Conservation (phyloP, 2,329 filamentous ascomycete genomes). For the Penicillium olsonii region DNA sequence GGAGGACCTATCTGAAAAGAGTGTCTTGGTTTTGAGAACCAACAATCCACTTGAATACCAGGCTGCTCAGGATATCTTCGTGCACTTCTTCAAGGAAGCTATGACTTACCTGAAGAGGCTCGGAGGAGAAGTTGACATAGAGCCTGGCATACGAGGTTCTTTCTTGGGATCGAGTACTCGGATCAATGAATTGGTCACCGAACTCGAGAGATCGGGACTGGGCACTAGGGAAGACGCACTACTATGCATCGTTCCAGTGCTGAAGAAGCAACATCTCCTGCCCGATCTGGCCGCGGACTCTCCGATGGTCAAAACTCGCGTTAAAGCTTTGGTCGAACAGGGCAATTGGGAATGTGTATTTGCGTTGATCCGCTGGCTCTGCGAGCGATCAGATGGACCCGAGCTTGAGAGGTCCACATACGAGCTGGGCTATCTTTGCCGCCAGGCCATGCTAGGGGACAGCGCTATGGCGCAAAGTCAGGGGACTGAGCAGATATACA, state of each 20-base stretch:
- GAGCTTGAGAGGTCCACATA: slow-evolving; percentile 28
- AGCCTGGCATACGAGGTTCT: slow-evolving; percentile 11
- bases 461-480: slow-evolving; percentile 7
- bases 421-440: slow-evolving; percentile 29
- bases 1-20: slow-evolving; percentile 3
- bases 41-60: slow-evolving; percentile 27
- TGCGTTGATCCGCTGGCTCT: slow-evolving; percentile 26
- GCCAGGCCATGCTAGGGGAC: slow-evolving; percentile 21
- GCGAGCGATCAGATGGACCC: slow-evolving; percentile 21
- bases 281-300: slow-evolving; percentile 27
- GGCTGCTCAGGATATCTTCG: slow-evolving; percentile 38
- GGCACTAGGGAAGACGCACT: slow-evolving; percentile 31
- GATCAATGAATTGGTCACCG: slow-evolving; percentile 20
- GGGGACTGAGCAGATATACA: slow-evolving; percentile 8
- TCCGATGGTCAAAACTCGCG: slow-evolving; percentile 3
- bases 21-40: slow-evolving; percentile 27
- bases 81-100: slow-evolving; percentile 27
- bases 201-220: not conserved
- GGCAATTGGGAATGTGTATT: slow-evolving; percentile 27
- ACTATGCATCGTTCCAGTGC: slow-evolving; percentile 32
- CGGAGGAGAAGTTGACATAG: slow-evolving; percentile 19
- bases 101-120: slow-evolving; percentile 12
- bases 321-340: slow-evolving; percentile 4
- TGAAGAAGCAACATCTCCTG: slow-evolving; percentile 19
- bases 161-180: slow-evolving; percentile 21